phyloP scores from a whole-genome alignment of 768 basidiomycete genomes.

The Tubosaeta sp. region DNA sequence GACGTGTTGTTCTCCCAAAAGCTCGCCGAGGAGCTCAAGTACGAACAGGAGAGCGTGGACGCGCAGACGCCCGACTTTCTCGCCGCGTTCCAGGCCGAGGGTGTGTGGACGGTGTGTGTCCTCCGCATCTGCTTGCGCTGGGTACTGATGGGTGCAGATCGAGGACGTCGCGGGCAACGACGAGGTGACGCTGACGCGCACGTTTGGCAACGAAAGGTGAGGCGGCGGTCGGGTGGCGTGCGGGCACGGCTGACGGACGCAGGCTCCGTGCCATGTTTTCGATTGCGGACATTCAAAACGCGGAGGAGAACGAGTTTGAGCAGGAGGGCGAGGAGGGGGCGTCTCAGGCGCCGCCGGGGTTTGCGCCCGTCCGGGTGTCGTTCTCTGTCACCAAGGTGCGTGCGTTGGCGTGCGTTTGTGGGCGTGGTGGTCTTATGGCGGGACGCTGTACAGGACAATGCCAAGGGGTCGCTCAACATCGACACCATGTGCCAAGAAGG shows the following conservation, averaged over 20 bases:
- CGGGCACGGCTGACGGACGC: background rate
- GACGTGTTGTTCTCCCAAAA: slow-evolving; percentile 74
- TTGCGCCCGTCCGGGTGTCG: slow-evolving; percentile 68
- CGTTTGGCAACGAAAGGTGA: slow-evolving; percentile 87
- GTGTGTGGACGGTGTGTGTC: slow-evolving; percentile 66
- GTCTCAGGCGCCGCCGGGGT: slow-evolving; percentile 25
- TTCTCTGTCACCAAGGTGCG: slow-evolving; percentile 81
- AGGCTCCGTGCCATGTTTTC: slow-evolving; percentile 88
- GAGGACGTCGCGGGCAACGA: slow-evolving; percentile 68
- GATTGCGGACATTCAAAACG: slow-evolving; percentile 74
- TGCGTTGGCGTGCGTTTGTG: background rate
- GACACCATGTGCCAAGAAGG: slow-evolving; percentile 80
- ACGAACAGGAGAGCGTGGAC: slow-evolving; percentile 62
- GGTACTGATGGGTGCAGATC: slow-evolving; percentile 41
- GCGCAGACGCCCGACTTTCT: slow-evolving; percentile 68
- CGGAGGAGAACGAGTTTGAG: slow-evolving; percentile 37
- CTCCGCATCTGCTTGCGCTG: fast-evolving
- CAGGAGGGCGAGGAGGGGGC: slow-evolving; percentile 39
- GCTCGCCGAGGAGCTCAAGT: slow-evolving; percentile 77
- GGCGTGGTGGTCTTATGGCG: background rate
- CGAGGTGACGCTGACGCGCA: slow-evolving; percentile 76
- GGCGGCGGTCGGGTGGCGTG: slow-evolving; percentile 30
- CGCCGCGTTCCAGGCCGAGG: slow-evolving; percentile 64
- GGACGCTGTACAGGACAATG: slow-evolving; percentile 36
- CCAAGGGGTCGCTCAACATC: slow-evolving; percentile 66